These are phyloP conservation scores for Clitopilus hobsonii DNA, from an alignment of 768 basidiomycete genomes.

Conservation along the genomic window DNA sequence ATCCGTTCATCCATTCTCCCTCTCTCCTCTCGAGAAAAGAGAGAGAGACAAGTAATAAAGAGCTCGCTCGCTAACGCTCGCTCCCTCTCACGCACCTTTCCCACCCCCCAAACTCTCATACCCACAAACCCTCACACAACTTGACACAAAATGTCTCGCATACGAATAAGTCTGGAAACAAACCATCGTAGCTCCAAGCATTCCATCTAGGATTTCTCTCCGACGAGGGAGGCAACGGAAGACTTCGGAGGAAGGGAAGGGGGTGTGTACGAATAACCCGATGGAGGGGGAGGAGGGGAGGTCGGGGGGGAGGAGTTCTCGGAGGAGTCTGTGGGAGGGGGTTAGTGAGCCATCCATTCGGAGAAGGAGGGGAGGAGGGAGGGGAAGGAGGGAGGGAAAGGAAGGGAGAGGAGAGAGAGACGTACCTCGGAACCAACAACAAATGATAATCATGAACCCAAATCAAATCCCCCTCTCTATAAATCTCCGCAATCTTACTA, in stretches of 20 bases:
- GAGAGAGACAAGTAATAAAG: no score
- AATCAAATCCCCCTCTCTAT: conserved; percentile 86
- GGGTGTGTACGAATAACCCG: conserved; percentile 95
- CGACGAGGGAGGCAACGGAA: conserved; percentile 91
- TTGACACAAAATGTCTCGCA: conserved; percentile 90
- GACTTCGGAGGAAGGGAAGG: conserved; percentile 95
- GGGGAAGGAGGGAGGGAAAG: background rate
- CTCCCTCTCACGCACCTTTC: background rate
- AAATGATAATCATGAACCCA: conserved; percentile 97
- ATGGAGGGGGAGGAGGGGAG: conserved; percentile 60
- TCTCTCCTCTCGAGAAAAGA: no score
- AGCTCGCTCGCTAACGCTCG: background rate
- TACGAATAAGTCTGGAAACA: conserved; percentile 99
- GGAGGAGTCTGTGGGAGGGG: conserved; percentile 49
- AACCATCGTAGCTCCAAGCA: conserved; percentile 94
- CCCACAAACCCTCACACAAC: conserved; percentile 94
- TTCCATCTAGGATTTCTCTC: conserved; percentile 93
- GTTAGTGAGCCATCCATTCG: background rate
- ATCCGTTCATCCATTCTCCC: background rate
- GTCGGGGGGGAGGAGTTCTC: conserved; percentile 63
- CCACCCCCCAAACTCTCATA: conserved; percentile 72
- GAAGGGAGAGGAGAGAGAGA: conserved; percentile 5
- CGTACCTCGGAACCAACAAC: conserved; percentile 72
- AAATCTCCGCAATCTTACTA: conserved; percentile 62
- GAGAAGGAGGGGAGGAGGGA: background rate